A percentile compares a stretch with the other conserved stretches of the same genome.
Conservation (phyloP, 176 grass and related monocot genomes). For the Oryza meyeriana region DNA sequence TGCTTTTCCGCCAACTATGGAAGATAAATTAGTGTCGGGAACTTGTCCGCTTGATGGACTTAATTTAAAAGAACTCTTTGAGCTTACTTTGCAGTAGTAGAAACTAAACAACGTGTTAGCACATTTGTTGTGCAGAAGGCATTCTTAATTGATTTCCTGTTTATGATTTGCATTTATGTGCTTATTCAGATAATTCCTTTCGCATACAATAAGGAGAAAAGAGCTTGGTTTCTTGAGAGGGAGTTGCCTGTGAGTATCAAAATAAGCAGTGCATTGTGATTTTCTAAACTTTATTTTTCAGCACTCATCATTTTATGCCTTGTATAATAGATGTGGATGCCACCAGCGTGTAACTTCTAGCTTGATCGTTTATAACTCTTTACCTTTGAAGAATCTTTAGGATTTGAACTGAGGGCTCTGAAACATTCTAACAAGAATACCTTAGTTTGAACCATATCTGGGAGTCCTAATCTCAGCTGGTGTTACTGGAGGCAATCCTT, state of each 20-base stretch:
- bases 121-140: background rate
- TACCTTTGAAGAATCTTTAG: background rate
- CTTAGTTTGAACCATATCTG: background rate
- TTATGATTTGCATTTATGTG: background rate
- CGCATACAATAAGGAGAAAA: slow-evolving; percentile 52
- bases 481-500: background rate
- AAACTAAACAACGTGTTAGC: background rate
- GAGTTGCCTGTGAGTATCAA: slow-evolving; percentile 72
- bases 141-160: background rate
- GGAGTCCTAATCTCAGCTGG: background rate
- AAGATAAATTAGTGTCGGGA: background rate
- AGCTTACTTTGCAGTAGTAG: background rate
- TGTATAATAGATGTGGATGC: background rate
- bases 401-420: background rate
- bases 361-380: background rate
- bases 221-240: slow-evolving; percentile 73
- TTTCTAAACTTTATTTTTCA: background rate
- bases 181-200: slow-evolving; percentile 61
- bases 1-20: slow-evolving; percentile 20
- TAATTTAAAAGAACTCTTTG: background rate
- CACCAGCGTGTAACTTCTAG: background rate
- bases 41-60: background rate
- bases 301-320: background rate
- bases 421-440: background rate
- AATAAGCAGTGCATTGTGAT: background rate